phyloP scores from a whole-genome alignment of 805 yeast genomes.

The Candida ponderosae region DNA sequence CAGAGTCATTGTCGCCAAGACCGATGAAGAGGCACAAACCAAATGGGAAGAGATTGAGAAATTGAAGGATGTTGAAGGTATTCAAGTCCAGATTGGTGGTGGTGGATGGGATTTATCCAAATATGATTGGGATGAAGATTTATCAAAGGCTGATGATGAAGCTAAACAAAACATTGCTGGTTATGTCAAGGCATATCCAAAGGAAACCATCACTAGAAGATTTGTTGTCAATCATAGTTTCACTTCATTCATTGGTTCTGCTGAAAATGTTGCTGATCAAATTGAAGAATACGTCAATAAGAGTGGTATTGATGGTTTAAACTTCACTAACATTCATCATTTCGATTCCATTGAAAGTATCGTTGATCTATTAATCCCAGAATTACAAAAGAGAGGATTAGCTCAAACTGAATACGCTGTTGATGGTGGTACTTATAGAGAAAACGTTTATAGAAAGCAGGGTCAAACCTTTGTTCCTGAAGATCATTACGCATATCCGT shows the following conservation, averaged over 20 bases:
- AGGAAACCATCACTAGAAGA: slow-evolving; percentile 4
- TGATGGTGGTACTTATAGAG: slow-evolving; percentile 24
- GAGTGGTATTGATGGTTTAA: slow-evolving; percentile 31
- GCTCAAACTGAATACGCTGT: slow-evolving; percentile 27
- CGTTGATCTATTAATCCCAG: slow-evolving; percentile 27
- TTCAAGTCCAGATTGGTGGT: slow-evolving; percentile 31
- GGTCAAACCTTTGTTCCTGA: slow-evolving; percentile 9
- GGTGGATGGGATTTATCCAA: slow-evolving; percentile 29
- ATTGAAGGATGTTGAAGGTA: slow-evolving; percentile 27
- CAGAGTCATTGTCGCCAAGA: slow-evolving; percentile 27
- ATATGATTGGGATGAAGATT: slow-evolving; percentile 25
- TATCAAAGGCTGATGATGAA: slow-evolving; percentile 17
- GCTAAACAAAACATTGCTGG: slow-evolving; percentile 18
- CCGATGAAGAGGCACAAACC: slow-evolving; percentile 30
- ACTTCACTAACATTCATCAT: slow-evolving; percentile 25
- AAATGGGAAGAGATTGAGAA: slow-evolving; percentile 23
- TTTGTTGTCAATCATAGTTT: slow-evolving; percentile 19
- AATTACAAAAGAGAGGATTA: slow-evolving; percentile 22
- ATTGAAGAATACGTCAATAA: slow-evolving; percentile 29
- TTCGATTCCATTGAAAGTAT: slow-evolving; percentile 30
- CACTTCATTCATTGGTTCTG: slow-evolving; percentile 19
- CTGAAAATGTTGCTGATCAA: slow-evolving; percentile 28
- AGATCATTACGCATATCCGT: slow-evolving; percentile 6
- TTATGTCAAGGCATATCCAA: slow-evolving; percentile 18
- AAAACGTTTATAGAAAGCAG: slow-evolving; percentile 11